Conservation (phyloP, 768 basidiomycete species). For the Pholiota microspora region DNA sequence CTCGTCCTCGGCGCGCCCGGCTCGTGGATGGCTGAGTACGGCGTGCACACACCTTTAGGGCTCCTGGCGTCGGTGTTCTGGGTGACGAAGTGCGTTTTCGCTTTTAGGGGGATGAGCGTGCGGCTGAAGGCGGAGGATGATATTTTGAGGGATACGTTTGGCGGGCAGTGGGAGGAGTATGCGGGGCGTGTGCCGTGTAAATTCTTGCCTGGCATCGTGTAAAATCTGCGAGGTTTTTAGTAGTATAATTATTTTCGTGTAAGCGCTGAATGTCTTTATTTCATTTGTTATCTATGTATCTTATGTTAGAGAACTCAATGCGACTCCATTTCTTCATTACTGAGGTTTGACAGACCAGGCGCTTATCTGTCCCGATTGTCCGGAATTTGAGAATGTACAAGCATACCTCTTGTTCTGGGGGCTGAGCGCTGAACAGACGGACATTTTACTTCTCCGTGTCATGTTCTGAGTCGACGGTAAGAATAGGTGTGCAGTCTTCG, state of each 20-base stretch:
- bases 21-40: constrained; percentile 28
- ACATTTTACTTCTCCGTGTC: too few relatives aligned
- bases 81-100: constrained; percentile 31
- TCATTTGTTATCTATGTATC: background rate
- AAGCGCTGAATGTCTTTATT: background rate
- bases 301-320: background rate
- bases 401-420: too few relatives aligned
- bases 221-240: background rate
- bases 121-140: constrained; percentile 35
- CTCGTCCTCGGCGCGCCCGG: constrained; percentile 30
- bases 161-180: constrained; percentile 34
- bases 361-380: background rate
- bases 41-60: constrained; percentile 23
- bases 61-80: constrained; percentile 24
- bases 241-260: background rate
- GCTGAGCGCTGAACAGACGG: too few relatives aligned
- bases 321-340: too few relatives aligned
- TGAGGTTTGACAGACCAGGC: background rate
- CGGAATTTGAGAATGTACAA: too few relatives aligned
- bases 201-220: constrained; percentile 36
- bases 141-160: constrained; percentile 33
- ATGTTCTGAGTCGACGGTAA: background rate
- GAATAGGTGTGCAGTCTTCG: background rate
- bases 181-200: constrained; percentile 33
- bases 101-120: constrained; percentile 30